Evolutionary conservation across 495 filamentous ascomycete species (phyloP).

Genomic region (Sabuloglossum arenarium): DNA sequence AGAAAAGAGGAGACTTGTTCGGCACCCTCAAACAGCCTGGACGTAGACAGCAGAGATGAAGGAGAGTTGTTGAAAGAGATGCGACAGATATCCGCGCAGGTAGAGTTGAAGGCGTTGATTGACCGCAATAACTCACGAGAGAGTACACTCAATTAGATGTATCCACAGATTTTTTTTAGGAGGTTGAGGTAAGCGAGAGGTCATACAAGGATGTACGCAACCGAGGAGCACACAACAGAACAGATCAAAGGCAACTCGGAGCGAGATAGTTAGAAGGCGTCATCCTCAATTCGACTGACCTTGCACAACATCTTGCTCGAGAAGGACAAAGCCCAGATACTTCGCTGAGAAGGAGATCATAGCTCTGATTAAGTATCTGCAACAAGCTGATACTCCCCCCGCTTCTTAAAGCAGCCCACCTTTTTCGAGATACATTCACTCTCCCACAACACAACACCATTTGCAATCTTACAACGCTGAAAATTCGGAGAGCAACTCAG

Average conservation of each 20-base stretch:
- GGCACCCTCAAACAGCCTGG: neutral
- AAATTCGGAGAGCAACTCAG: neutral
- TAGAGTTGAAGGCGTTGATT: neutral
- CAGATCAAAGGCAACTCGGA: neutral
- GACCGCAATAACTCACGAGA: neutral
- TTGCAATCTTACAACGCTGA: too few species aligned
- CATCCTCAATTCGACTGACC: too few species aligned
- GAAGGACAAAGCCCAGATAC: too few species aligned
- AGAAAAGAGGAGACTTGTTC: neutral
- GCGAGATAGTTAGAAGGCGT: too few species aligned
- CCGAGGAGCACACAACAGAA: neutral
- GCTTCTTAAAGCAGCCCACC: too few species aligned
- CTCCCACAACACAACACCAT: too few species aligned
- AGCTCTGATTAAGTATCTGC: too few species aligned
- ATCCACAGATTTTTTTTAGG: neutral
- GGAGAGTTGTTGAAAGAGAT: neutral
- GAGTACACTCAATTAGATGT: neutral
- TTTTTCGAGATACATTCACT: too few species aligned
- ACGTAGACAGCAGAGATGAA: neutral
- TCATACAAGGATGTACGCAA: neutral
- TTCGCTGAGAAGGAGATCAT: too few species aligned
- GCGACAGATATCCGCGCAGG: neutral
- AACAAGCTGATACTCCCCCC: too few species aligned
- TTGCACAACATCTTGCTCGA: too few species aligned
- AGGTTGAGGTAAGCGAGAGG: neutral